Conservation (phyloP, 257 asterid genomes). For the Solanum lycopersicoides region DNA sequence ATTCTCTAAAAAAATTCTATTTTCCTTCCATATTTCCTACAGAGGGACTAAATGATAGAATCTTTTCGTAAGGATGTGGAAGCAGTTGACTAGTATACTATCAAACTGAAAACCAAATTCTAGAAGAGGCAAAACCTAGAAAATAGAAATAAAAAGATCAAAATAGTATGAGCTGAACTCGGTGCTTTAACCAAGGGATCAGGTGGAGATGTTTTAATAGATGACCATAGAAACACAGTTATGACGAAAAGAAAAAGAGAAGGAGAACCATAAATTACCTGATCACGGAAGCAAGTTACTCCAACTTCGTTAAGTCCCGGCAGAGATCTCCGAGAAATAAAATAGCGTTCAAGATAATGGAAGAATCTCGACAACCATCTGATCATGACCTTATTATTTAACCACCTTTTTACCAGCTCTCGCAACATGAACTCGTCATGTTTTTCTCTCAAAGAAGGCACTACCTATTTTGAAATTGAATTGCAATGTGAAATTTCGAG, state of each 20-base stretch:
- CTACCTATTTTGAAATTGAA: conserved; percentile 25
- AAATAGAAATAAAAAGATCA: not conserved
- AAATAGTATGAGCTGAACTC: not conserved
- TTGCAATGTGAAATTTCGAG: not conserved
- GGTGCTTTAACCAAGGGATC: not conserved
- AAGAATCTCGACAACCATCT: conserved; percentile 97
- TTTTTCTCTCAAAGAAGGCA: conserved; percentile 77
- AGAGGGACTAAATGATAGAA: not conserved
- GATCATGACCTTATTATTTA: conserved; percentile 91
- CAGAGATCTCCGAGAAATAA: conserved; percentile 87
- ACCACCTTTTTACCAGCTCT: conserved; percentile 94
- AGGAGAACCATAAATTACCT: conserved; percentile 31
- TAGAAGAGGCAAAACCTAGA: not conserved
- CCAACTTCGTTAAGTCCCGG: conserved; percentile 92
- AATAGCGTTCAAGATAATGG: conserved; percentile 85
- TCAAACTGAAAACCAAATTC: not conserved
- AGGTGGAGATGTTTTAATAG: not conserved
- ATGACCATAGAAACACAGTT: not conserved
- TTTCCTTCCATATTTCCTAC: too few relatives aligned
- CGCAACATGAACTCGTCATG: conserved; percentile 94
- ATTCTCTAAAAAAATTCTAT: too few relatives aligned
- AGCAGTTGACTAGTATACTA: not conserved
- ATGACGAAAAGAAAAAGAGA: not conserved
- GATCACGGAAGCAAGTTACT: conserved; percentile 79
- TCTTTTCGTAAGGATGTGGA: not conserved